Base-by-base conservation (phyloP, 306 rosid genomes). In the Vigna hirtella region DNA sequence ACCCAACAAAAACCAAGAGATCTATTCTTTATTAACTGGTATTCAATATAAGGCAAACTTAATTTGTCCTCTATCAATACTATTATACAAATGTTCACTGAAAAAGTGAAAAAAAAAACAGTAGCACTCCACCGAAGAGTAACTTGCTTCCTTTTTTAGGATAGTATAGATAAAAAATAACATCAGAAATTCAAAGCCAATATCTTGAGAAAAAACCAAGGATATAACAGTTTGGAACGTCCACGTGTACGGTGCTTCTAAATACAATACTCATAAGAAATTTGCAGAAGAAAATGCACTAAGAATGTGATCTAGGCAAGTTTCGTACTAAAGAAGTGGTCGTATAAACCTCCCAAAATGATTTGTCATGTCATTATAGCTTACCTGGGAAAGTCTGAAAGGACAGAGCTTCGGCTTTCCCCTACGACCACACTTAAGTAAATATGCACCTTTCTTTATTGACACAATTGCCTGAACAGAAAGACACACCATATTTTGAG, bases 341-440 rank as follows among this genome's bases (percentile, higher is more conserved):
- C 22, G 32, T 30, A 61, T 18, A 47, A 32, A 58, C 30, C 36
- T 16, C 34, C 68, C 43, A 36, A 77, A 63, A 74, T 36, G 59
- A 70, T 28, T 38, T 18, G 40, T 4, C 62, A 42, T 70, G 62
- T 17, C 58, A 58, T 2, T 45, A 40, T 52, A 34, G 42, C 88
- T 11, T 79, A 93, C 98, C 88, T 81, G 85, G 42, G 97, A 93
- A 84, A 93, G 94, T 80, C 94, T 73, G 83, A 93, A 93, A 64
- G 89, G 97, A 66, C 88, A 91, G 51, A 89, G 89, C 81, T 93
- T 91, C 6, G 97, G 97, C 72, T 93, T 93, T 83, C 97, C 97
- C 79, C 92, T 83, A 40, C 77, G 83, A 70, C 95, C 90, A 74
- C 89, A 89, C 87, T 88, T 93, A 43, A 93, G 86, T 72, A 93